Percentiles rank a stretch among this genome's conserved stretches.
Conservation (phyloP, 2,329 filamentous ascomycete species). For the Trichoderma asperellum region DNA sequence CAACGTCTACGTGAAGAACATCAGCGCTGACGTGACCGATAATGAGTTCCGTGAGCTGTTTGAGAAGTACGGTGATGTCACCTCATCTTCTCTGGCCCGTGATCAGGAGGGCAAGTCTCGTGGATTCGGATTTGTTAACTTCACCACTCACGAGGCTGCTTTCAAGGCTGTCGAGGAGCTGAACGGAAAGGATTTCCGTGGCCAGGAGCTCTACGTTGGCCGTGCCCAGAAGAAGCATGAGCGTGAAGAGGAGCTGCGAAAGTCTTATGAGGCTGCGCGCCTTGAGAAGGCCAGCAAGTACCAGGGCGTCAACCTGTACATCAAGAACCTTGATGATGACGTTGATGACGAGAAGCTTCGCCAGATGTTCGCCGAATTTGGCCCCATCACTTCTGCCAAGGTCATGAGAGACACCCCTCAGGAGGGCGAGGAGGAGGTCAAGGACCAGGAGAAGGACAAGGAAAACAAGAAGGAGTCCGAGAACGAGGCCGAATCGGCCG, state of each 20-base stretch:
- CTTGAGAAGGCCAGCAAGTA: constrained; percentile 99
- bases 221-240: constrained; percentile 99
- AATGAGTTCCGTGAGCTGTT: constrained; percentile 95
- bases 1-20: constrained; percentile 99
- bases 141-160: constrained; percentile 86
- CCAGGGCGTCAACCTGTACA: constrained; percentile 98
- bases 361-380: constrained; percentile 87
- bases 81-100: constrained; percentile 90
- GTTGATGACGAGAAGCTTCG: constrained; percentile 98
- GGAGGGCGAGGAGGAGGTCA: constrained; percentile 60
- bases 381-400: constrained; percentile 97
- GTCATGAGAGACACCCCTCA: constrained; percentile 87
- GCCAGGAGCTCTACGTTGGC: constrained; percentile 95
- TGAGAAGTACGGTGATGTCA: constrained; percentile 90
- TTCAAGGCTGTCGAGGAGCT: constrained; percentile 85
- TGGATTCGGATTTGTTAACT: constrained; percentile 97
- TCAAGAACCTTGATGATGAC: constrained; percentile 98
- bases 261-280: constrained; percentile 96
- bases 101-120: constrained; percentile 90
- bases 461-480: constrained; percentile 54
- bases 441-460: constrained; percentile 56
- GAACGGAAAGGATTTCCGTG: constrained; percentile 88
- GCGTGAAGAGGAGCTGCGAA: constrained; percentile 98
- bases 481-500: constrained; percentile 51
- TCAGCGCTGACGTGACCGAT: constrained; percentile 80